Conservation (phyloP, 2,329 filamentous ascomycete species). For the Colletotrichum filicis region DNA sequence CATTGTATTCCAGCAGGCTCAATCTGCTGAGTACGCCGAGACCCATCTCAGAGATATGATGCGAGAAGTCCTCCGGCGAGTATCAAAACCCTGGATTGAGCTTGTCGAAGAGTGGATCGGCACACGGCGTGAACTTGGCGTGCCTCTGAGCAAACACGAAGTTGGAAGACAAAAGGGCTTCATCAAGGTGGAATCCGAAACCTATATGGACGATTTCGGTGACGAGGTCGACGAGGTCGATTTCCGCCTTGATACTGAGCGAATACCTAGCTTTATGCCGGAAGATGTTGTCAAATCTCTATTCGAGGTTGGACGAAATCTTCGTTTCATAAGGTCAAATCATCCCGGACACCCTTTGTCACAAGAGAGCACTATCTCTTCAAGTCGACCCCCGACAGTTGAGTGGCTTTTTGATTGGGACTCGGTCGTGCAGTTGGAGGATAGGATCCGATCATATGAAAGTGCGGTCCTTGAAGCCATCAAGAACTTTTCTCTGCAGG, state of each 20-base stretch:
- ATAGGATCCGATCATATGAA: constrained; percentile 66
- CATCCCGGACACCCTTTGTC: constrained; percentile 79
- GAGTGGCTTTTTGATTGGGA: constrained; percentile 80
- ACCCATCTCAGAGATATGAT: constrained; percentile 71
- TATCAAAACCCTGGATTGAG: constrained; percentile 74
- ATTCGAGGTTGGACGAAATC: constrained; percentile 83
- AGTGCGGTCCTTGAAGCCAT: constrained; percentile 50
- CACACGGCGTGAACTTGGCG: constrained; percentile 66
- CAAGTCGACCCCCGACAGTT: constrained; percentile 65
- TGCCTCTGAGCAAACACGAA: constrained; percentile 60
- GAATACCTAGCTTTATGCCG: constrained; percentile 78
- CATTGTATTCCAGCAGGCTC: constrained; percentile 69
- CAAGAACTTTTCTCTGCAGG: constrained; percentile 15
- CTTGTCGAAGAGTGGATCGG: constrained; percentile 82
- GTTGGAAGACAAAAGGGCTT: constrained; percentile 64
- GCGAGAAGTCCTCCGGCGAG: constrained; percentile 72
- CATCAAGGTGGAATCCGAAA: constrained; percentile 66
- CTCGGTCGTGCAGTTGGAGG: constrained; percentile 72
- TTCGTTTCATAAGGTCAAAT: constrained; percentile 76
- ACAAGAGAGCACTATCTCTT: constrained; percentile 56
- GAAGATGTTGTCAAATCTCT: constrained; percentile 75
- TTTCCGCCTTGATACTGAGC: constrained; percentile 70
- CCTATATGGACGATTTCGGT: constrained; percentile 68
- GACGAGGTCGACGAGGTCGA: constrained; percentile 67
- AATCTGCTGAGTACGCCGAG: constrained; percentile 72